Conservation (phyloP, 2,329 filamentous ascomycete genomes). For the Aureobasidium sp. region DNA sequence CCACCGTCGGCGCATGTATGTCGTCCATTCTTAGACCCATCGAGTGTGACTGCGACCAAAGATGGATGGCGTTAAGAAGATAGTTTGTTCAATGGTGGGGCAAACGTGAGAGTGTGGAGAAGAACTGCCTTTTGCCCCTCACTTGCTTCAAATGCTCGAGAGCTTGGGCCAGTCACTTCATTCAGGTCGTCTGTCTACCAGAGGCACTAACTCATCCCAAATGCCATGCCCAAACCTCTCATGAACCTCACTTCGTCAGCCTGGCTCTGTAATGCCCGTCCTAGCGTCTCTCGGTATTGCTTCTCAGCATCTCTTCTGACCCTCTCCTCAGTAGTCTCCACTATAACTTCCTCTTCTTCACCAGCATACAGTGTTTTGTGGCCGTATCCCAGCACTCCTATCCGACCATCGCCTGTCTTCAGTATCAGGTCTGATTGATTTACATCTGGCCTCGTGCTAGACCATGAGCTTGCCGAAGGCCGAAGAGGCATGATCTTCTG, state of each 20-base stretch:
- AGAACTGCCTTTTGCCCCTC: constrained; percentile 12
- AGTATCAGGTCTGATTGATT: constrained; percentile 62
- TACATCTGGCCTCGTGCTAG: constrained; percentile 22
- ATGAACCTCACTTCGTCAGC: constrained; percentile 73
- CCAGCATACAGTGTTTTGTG: constrained; percentile 22
- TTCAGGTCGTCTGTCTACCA: neutral
- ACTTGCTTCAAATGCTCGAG: neutral
- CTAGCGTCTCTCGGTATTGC: constrained; percentile 63
- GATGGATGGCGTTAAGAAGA: neutral
- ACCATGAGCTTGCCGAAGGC: neutral
- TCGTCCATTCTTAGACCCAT: constrained; percentile 59
- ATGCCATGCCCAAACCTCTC: constrained; percentile 49
- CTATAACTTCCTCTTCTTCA: constrained; percentile 41
- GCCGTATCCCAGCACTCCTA: constrained; percentile 59
- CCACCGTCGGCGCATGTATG: constrained; percentile 62
- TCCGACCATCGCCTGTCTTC: constrained; percentile 75
- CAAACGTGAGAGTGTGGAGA: constrained; percentile 9
- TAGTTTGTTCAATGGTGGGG: constrained; percentile 6
- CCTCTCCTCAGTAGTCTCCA: constrained; percentile 37
- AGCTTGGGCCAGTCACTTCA: constrained; percentile 10
- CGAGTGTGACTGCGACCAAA: neutral
- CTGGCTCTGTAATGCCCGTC: constrained; percentile 65
- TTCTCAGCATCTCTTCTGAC: constrained; percentile 50
- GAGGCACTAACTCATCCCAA: neutral
- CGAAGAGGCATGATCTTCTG: constrained; percentile 64